phyloP scores from a whole-genome alignment of 140 eudicot genomes.

The Bidens hawaiensis region DNA sequence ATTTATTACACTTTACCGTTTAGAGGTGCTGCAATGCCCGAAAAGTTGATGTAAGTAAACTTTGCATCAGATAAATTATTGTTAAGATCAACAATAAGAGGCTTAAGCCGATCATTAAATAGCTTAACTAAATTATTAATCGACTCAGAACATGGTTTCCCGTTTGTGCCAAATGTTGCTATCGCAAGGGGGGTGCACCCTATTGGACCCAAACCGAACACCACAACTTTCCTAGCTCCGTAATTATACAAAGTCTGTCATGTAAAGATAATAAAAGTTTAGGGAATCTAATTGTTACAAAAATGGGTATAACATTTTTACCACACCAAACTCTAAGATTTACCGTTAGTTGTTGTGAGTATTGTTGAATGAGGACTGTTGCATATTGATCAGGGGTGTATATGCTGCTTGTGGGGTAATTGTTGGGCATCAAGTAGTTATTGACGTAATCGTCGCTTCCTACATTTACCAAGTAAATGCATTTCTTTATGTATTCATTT shows the following conservation, averaged over 20 bases:
- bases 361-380: slow-evolving; percentile 10
- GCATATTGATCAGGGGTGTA: slow-evolving; percentile 24
- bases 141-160: slow-evolving; percentile 27
- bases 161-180: slow-evolving; percentile 7
- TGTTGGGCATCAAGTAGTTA: slow-evolving; percentile 38
- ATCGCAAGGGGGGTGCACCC: slow-evolving; percentile 45
- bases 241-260: slow-evolving; percentile 29
- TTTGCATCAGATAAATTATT: slow-evolving; percentile 23
- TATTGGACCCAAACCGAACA: slow-evolving; percentile 34
- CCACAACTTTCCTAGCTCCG: slow-evolving; percentile 50
- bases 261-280: not conserved
- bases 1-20: slow-evolving; percentile 10
- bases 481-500: slow-evolving; percentile 6
- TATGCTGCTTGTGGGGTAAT: slow-evolving; percentile 22
- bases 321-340: not conserved
- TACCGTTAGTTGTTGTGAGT: slow-evolving; percentile 26
- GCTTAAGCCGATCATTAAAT: slow-evolving; percentile 24
- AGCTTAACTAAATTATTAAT: slow-evolving; percentile 19
- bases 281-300: not conserved
- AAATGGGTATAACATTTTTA: not conserved
- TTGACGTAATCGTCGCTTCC: slow-evolving; percentile 68
- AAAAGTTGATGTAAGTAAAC: slow-evolving; percentile 36
- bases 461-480: slow-evolving; percentile 37
- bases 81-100: slow-evolving; percentile 35
- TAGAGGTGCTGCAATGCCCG: slow-evolving; percentile 20